Evolutionary conservation across 1,284 basidiomycete genomes (phyloP), one percentile per base, ranked within the genome.

Genomic region (Pisolithus thermaeus): DNA sequence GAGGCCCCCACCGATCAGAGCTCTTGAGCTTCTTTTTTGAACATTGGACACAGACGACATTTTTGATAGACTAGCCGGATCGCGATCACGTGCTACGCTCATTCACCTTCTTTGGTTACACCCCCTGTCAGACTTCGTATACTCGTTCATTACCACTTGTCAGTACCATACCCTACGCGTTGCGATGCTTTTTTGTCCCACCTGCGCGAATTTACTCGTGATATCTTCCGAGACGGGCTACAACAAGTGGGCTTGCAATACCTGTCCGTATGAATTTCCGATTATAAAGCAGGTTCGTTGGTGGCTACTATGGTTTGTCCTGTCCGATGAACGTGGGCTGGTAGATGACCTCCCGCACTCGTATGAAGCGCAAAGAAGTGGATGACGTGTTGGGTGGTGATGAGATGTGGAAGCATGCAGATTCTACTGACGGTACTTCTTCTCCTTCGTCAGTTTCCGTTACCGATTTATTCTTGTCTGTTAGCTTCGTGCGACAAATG

Each of bases 341-440:
- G 35, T 49, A 90, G 89, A 95, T 95, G 85, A 95, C 90, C 38
- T 89, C 88, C 53, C 77, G 93, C 37, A 93, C 87, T 44, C 84
- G 82, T 58, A 75, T 93, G 58, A 85, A 84, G 60, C 79, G 90
- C 18, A 97, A 97, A 67, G 79, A 87, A 61, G 87, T 94, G 23
- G 94, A 97, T 65, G 94, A 97, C 64, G 93, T 98, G 1, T 75
- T 97, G 30, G 95, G 94, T 41, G 94, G 92, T 11, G 91, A 92
- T 35, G 92, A 94, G 52, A 87, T 85, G 67, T 98, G 96, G 94
- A 90, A 88, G 57, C 93, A 97, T 67, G 96, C 96, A 4, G 95
- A 97, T 69, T 85, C 87, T 45, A 95, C 90, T 0, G 78, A 83
- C 56, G 81, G 92, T 92, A 46, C 12, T 11, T 36, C 7, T 14